Evolutionary conservation across 2,329 filamentous ascomycete genomes (phyloP).

Genomic region (Talaromyces sp.): DNA sequence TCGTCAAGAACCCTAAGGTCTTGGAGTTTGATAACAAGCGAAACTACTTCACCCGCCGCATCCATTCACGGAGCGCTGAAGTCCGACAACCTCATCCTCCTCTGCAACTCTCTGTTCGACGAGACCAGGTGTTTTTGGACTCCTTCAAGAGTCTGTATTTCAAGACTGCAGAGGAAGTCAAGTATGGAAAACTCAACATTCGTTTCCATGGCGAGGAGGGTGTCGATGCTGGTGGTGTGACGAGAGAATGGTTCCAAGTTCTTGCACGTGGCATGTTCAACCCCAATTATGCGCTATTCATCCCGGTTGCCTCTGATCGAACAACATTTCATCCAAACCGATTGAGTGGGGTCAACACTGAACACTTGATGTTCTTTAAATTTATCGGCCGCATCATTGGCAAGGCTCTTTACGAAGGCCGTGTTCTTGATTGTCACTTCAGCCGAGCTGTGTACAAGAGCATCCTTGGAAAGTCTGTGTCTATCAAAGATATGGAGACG

Average conservation of each 20-base stretch:
- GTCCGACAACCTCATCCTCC: slow-evolving; percentile 69
- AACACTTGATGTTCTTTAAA: slow-evolving; percentile 98
- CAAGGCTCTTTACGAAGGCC: slow-evolving; percentile 93
- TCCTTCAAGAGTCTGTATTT: slow-evolving; percentile 98
- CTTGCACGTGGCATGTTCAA: slow-evolving; percentile 98
- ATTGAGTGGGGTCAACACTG: slow-evolving; percentile 86
- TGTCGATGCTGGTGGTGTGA: slow-evolving; percentile 95
- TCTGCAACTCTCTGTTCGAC: slow-evolving; percentile 82
- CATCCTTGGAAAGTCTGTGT: slow-evolving; percentile 90
- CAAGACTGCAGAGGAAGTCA: slow-evolving; percentile 95
- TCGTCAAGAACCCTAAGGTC: slow-evolving; percentile 98
- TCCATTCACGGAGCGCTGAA: slow-evolving; percentile 72
- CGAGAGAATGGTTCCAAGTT: slow-evolving; percentile 98
- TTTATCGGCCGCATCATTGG: slow-evolving; percentile 98
- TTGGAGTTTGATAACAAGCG: slow-evolving; percentile 99
- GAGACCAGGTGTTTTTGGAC: slow-evolving; percentile 95
- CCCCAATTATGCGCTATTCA: slow-evolving; percentile 93
- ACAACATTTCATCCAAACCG: slow-evolving; percentile 99
- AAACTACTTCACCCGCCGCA: slow-evolving; percentile 94
- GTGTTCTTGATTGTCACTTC: slow-evolving; percentile 96
- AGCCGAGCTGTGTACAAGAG: slow-evolving; percentile 98
- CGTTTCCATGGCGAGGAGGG: slow-evolving; percentile 97
- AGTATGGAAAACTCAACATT: slow-evolving; percentile 97
- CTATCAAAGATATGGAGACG: slow-evolving; percentile 98
- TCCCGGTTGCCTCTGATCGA: slow-evolving; percentile 90